phyloP scores from a whole-genome alignment of 2,329 filamentous ascomycete genomes.

The Corinectria fuckeliana region DNA sequence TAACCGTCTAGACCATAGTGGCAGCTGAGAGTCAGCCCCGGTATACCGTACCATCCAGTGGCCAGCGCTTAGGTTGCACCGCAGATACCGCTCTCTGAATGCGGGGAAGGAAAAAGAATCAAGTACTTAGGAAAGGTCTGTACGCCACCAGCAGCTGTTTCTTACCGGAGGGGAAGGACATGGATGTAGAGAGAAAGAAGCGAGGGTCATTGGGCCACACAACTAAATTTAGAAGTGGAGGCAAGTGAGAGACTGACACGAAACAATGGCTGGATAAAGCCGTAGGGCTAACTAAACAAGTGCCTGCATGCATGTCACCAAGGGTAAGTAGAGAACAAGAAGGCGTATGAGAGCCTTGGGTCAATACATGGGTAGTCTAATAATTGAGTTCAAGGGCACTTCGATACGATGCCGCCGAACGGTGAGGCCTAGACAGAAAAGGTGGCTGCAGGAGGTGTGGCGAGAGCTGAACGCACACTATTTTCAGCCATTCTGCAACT shows the following conservation, averaged over 20 bases:
- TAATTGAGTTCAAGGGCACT: not conserved
- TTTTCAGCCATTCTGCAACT: not conserved
- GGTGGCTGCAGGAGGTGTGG: not conserved
- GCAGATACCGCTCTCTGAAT: not conserved
- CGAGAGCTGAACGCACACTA: not conserved
- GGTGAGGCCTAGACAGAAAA: not conserved
- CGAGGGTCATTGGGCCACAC: not conserved
- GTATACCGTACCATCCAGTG: not conserved
- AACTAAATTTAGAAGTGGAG: not conserved
- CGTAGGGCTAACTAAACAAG: not conserved
- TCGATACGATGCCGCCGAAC: not conserved
- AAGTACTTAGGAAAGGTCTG: not conserved
- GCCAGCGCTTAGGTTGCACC: not conserved
- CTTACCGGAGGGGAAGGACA: not conserved
- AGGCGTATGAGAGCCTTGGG: too few relatives aligned
- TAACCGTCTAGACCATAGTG: not conserved
- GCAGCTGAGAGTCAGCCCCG: not conserved
- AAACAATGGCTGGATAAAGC: too few relatives aligned
- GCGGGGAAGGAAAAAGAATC: not conserved
- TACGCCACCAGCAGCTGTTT: not conserved
- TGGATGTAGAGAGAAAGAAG: not conserved
- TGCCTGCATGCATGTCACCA: not conserved
- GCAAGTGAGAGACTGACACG: not conserved
- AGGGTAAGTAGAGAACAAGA: too few relatives aligned
- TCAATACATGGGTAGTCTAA: too few relatives aligned